phyloP scores from a whole-genome alignment of 83 land plant species.

The Diphasiastrum complanatum region DNA sequence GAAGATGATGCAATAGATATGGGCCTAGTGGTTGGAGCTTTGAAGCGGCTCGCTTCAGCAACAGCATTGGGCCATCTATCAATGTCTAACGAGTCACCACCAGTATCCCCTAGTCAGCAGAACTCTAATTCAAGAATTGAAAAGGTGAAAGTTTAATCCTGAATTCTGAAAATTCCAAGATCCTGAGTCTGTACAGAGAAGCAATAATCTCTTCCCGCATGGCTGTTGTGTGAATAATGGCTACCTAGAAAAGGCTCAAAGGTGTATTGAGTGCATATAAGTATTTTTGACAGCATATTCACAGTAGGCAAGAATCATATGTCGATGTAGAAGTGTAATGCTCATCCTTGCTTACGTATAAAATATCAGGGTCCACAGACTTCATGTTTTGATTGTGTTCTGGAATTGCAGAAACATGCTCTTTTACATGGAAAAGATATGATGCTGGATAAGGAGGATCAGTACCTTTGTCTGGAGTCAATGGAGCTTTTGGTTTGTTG shows the following conservation, averaged over 20 bases:
- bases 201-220: too few species aligned
- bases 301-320: too few species aligned
- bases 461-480: constrained; percentile 30
- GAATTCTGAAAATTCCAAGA: too few species aligned
- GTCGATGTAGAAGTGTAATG: too few species aligned
- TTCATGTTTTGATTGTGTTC: background rate
- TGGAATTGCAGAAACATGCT: constrained; percentile 7
- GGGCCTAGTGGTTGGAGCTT: constrained; percentile 19
- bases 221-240: too few species aligned
- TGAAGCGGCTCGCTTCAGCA: constrained; percentile 32
- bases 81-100: background rate
- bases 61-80: constrained; percentile 30
- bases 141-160: constrained; percentile 12
- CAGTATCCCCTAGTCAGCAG: background rate
- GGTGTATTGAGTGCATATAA: too few species aligned
- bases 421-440: constrained; percentile 1
- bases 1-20: constrained; percentile 27
- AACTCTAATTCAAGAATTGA: constrained; percentile 5
- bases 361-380: too few species aligned
- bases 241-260: too few species aligned
- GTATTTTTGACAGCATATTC: too few species aligned
- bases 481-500: constrained; percentile 33
- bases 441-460: constrained; percentile 25
- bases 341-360: too few species aligned
- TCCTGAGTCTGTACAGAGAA: too few species aligned